Percentiles rank a stretch among this genome's conserved stretches.
These are phyloP conservation scores for Xylaria nigripes DNA, from an alignment of 495 filamentous ascomycete genomes.

Conservation along the genomic window DNA sequence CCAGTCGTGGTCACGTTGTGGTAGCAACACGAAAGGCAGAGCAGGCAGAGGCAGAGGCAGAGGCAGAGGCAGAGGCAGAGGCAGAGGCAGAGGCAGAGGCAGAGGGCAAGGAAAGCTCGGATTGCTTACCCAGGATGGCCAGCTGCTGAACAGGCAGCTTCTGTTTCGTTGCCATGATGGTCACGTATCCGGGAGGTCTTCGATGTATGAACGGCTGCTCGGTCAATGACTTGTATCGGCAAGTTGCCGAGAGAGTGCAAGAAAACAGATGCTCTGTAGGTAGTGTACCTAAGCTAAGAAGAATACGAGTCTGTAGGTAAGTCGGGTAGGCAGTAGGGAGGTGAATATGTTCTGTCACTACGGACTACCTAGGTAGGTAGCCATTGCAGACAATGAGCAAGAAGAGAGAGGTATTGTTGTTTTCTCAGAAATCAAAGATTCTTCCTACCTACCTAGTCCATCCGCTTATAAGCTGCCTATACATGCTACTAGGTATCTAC, in stretches of 20 bases:
- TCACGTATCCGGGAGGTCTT: not conserved
- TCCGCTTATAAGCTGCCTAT: too few species aligned
- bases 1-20: not conserved
- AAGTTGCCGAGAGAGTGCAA: not conserved
- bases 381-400: too few species aligned
- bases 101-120: not conserved
- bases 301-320: too few species aligned
- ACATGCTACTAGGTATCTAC: too few species aligned
- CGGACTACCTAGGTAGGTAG: too few species aligned
- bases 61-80: not conserved
- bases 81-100: not conserved
- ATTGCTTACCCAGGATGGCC: constrained; percentile 55
- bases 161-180: constrained; percentile 27
- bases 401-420: too few species aligned
- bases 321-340: too few species aligned
- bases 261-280: not conserved
- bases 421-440: too few species aligned
- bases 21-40: not conserved
- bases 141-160: constrained; percentile 41
- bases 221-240: not conserved
- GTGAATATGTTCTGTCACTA: too few species aligned
- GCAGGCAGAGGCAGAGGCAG: not conserved
- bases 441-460: too few species aligned
- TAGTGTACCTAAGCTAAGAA: too few species aligned
- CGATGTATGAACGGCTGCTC: not conserved